Percentiles rank a stretch among this genome's conserved stretches.
These are phyloP conservation scores for Starmerella bombi DNA, from an alignment of 805 yeast genomes.

Conservation along the genomic window DNA sequence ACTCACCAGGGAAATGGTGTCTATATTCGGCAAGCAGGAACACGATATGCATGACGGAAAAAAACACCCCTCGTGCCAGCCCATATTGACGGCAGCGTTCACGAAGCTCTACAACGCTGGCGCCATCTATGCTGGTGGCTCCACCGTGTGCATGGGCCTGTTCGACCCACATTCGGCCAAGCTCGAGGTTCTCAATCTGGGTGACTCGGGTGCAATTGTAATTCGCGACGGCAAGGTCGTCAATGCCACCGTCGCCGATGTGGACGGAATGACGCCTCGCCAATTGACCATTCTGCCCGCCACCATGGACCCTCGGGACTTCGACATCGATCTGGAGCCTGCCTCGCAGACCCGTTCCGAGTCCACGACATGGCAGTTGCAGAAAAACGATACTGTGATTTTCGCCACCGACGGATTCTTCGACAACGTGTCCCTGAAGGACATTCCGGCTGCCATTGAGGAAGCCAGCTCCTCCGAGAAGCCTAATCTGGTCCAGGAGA, in stretches of 20 bases:
- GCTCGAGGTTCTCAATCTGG: constrained; percentile 63
- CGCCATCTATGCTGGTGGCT: constrained; percentile 75
- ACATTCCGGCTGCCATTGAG: background rate
- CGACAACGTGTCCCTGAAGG: constrained; percentile 59
- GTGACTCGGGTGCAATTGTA: constrained; percentile 91
- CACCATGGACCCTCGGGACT: constrained; percentile 23
- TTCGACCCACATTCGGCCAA: constrained; percentile 37
- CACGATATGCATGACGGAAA: background rate
- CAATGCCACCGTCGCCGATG: constrained; percentile 13
- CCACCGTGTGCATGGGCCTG: constrained; percentile 80
- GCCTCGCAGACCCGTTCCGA: constrained; percentile 21
- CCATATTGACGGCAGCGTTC: constrained; percentile 46
- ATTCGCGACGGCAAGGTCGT: constrained; percentile 54
- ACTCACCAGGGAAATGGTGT: constrained; percentile 37
- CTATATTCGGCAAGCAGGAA: constrained; percentile 1
- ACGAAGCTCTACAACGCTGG: constrained; percentile 39
- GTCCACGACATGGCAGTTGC: constrained; percentile 44
- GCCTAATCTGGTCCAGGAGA: constrained; percentile 27
- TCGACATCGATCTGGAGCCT: constrained; percentile 38
- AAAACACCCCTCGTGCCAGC: constrained; percentile 30
- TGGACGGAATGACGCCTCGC: constrained; percentile 48
- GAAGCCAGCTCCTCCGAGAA: constrained; percentile 25
- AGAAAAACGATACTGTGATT: constrained; percentile 60
- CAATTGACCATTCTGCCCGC: constrained; percentile 78
- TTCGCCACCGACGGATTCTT: constrained; percentile 91